A percentile compares a stretch with the other conserved stretches of the same genome.
These are phyloP conservation scores for Didymella arachidicola DNA, from an alignment of 2,329 filamentous ascomycete species.

Conservation along the genomic window DNA sequence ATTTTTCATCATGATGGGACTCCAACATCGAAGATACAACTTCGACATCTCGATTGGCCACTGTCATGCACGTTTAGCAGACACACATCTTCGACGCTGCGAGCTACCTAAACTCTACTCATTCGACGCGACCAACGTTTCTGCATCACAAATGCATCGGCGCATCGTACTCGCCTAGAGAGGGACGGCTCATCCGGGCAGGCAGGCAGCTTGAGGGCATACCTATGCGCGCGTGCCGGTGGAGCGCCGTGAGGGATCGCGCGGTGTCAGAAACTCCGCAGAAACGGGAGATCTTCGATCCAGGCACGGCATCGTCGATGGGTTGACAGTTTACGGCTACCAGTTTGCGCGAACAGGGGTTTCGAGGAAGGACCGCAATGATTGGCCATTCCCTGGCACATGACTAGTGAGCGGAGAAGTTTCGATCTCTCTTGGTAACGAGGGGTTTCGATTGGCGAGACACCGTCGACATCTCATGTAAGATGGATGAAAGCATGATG, in stretches of 20 bases:
- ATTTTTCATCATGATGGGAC: constrained; percentile 2
- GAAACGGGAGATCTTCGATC: constrained; percentile 20
- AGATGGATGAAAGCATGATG: constrained; percentile 10
- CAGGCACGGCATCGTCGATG: constrained; percentile 13
- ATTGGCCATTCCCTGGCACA: not conserved
- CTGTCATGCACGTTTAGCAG: not conserved
- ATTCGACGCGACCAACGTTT: constrained; percentile 10
- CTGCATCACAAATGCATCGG: constrained; percentile 14
- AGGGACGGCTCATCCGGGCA: constrained; percentile 1
- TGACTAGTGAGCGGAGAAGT: constrained; percentile 14
- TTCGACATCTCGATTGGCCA: not conserved
- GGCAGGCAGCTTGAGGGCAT: constrained; percentile 1
- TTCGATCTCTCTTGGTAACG: not conserved
- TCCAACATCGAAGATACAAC: not conserved
- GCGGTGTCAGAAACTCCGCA: constrained; percentile 11
- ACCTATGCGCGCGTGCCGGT: constrained; percentile 11
- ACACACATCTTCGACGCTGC: not conserved
- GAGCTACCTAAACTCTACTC: not conserved
- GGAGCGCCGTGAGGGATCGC: constrained; percentile 9
- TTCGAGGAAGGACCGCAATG: not conserved
- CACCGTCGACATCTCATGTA: not conserved
- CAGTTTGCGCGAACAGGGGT: not conserved
- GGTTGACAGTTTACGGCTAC: not conserved
- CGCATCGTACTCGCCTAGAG: constrained; percentile 1
- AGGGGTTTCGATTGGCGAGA: not conserved